These are phyloP conservation scores for Ulota crispa DNA, from an alignment of 225 moss, liverwort and hornwort genomes.

Conservation along the genomic window DNA sequence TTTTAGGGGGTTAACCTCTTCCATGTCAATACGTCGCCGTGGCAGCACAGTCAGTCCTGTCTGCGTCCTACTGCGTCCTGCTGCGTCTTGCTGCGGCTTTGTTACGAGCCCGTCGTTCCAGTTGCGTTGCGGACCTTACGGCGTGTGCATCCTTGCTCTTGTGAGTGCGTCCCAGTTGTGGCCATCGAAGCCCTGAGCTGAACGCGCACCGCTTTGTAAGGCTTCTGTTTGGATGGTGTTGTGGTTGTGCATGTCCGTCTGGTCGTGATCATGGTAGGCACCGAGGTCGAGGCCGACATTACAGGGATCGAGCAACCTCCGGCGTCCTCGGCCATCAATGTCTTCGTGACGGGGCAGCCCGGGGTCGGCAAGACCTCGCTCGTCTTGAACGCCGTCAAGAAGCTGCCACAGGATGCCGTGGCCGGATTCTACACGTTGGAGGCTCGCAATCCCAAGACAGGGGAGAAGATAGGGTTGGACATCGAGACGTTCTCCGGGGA, in stretches of 20 bases:
- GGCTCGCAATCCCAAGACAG: slow-evolving; percentile 77
- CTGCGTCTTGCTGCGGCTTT: no score
- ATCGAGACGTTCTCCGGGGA: slow-evolving; percentile 79
- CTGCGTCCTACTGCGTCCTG: no score
- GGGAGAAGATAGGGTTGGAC: slow-evolving; percentile 83
- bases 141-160: no score
- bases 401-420: slow-evolving; percentile 70
- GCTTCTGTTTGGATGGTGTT: slow-evolving; percentile 29
- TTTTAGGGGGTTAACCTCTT: no score
- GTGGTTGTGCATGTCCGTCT: not conserved
- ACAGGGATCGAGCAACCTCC: slow-evolving; percentile 35
- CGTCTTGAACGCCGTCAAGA: slow-evolving; percentile 72
- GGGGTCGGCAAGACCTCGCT: slow-evolving; percentile 61
- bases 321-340: slow-evolving; percentile 76
- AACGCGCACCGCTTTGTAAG: not conserved
- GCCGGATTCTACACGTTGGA: slow-evolving; percentile 79
- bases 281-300: slow-evolving; percentile 33
- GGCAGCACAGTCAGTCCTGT: no score
- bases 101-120: no score
- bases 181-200: not conserved
- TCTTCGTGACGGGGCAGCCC: slow-evolving; percentile 86
- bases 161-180: no score
- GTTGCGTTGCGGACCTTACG: no score
- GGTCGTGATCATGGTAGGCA: slow-evolving; percentile 36
- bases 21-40: no score